phyloP scores from a whole-genome alignment of 768 basidiomycete species.

The Agrocybe chaxingu region DNA sequence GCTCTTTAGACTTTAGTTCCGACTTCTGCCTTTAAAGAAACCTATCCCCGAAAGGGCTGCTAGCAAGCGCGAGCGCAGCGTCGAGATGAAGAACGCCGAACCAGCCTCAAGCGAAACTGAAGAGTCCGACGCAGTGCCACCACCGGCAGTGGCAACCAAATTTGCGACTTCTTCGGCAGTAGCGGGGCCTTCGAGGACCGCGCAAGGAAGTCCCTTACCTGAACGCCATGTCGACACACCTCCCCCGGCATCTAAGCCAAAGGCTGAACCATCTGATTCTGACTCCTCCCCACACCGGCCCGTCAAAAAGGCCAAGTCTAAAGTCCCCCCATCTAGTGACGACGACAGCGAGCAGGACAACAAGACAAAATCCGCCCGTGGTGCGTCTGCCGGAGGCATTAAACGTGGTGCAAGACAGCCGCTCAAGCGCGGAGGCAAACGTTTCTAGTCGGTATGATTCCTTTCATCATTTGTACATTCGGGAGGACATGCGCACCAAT shows the following conservation, averaged over 20 bases:
- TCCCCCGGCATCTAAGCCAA: conserved; percentile 11
- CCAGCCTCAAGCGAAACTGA: conserved; percentile 50
- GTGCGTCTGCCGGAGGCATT: conserved; percentile 22
- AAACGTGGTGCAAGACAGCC: conserved; percentile 64
- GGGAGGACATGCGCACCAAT: neutral
- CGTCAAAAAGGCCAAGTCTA: conserved; percentile 45
- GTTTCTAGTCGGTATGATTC: conserved; percentile 44
- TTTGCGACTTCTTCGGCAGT: neutral
- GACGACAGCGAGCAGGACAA: conserved; percentile 60
- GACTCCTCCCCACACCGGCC: conserved; percentile 52
- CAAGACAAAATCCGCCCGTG: conserved; percentile 37
- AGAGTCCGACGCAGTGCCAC: conserved; percentile 20
- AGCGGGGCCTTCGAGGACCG: conserved; percentile 7
- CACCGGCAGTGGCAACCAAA: neutral
- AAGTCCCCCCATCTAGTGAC: conserved; percentile 37
- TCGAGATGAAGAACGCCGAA: conserved; percentile 13
- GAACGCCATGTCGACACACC: conserved; percentile 9
- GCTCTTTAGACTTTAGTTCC: neutral
- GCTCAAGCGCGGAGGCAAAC: conserved; percentile 70
- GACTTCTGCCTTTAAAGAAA: neutral
- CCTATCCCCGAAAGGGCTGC: conserved; percentile 6
- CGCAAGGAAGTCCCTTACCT: conserved; percentile 1
- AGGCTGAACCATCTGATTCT: conserved; percentile 34
- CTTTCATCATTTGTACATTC: neutral
- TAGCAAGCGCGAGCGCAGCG: conserved; percentile 2